A percentile compares a stretch with the other conserved stretches of the same genome.
Evolutionary conservation across 176 grass and related monocot genomes (phyloP).

Genomic region (Lolium rigidum): DNA sequence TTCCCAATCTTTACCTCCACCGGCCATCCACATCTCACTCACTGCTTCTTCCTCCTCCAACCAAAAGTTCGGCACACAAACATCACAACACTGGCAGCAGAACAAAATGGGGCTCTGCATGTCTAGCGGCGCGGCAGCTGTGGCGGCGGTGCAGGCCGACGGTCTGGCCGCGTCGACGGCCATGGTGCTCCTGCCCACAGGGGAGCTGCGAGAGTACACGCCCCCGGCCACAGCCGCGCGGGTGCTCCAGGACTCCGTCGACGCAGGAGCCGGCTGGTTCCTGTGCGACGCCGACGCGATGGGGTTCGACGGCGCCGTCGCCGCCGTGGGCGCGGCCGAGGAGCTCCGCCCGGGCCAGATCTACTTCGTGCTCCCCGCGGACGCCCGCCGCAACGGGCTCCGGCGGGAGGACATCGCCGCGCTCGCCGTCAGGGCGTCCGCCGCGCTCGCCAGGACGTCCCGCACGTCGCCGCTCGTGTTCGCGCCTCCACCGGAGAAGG

Average conservation of each 20-base stretch:
- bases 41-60: too few species aligned
- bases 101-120: conserved; percentile 66
- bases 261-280: conserved; percentile 8
- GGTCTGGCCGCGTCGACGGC: background rate
- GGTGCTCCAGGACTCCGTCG: conserved; percentile 38
- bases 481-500: conserved; percentile 25
- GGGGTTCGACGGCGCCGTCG: conserved; percentile 51
- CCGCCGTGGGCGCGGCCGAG: background rate
- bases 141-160: background rate
- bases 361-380: conserved; percentile 70
- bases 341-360: conserved; percentile 61
- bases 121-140: conserved; percentile 34
- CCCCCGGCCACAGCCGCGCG: conserved; percentile 22
- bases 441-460: conserved; percentile 29
- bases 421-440: conserved; percentile 61
- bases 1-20: too few species aligned
- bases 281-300: conserved; percentile 76
- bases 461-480: conserved; percentile 52
- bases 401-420: conserved; percentile 61
- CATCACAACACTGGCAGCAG: too few species aligned
- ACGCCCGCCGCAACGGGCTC: conserved; percentile 41
- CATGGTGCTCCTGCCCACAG: conserved; percentile 59
- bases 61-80: too few species aligned
- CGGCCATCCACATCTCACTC: too few species aligned
- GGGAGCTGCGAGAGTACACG: conserved; percentile 58